Conservation (phyloP, 805 yeast species). For the Barnettozyma vustinii region DNA sequence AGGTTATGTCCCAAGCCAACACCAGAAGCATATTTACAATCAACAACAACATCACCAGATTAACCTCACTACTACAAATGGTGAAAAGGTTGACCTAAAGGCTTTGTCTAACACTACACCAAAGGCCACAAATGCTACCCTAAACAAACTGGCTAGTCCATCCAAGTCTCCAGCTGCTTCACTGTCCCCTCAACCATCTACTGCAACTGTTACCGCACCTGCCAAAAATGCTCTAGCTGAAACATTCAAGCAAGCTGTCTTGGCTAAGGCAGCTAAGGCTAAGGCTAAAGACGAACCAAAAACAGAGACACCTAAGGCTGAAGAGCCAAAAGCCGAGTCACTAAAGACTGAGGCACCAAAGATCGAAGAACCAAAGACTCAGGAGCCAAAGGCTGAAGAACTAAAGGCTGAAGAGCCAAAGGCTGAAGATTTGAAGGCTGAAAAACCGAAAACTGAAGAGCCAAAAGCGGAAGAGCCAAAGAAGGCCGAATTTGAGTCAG, state of each 20-base stretch:
- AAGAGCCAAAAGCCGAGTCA: constrained; percentile 14
- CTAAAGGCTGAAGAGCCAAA: constrained; percentile 12
- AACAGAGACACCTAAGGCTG: constrained; percentile 1
- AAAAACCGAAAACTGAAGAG: no score
- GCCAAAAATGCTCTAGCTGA: constrained; percentile 5
- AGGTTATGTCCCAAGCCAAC: not conserved
- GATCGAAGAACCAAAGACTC: constrained; percentile 15
- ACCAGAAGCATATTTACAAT: constrained; percentile 1
- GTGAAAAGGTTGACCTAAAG: constrained; percentile 24
- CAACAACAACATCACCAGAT: constrained; percentile 12
- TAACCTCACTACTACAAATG: constrained; percentile 21
- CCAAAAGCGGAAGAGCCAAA: constrained; percentile 3
- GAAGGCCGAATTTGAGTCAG: not conserved
- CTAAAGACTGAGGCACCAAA: constrained; percentile 18
- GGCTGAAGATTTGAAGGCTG: constrained; percentile 6
- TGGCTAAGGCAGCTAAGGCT: constrained; percentile 20
- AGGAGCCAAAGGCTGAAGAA: constrained; percentile 5
- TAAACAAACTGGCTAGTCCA: constrained; percentile 13
- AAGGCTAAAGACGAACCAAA: constrained; percentile 14
- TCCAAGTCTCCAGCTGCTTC: constrained; percentile 14
- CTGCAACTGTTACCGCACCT: constrained; percentile 12
- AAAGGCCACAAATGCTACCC: constrained; percentile 14
- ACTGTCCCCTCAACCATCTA: constrained; percentile 10
- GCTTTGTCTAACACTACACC: constrained; percentile 16
- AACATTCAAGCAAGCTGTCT: constrained; percentile 14